Evolutionary conservation across 2,329 filamentous ascomycete genomes (phyloP).

Genomic region (Curvularia verruculosa): DNA sequence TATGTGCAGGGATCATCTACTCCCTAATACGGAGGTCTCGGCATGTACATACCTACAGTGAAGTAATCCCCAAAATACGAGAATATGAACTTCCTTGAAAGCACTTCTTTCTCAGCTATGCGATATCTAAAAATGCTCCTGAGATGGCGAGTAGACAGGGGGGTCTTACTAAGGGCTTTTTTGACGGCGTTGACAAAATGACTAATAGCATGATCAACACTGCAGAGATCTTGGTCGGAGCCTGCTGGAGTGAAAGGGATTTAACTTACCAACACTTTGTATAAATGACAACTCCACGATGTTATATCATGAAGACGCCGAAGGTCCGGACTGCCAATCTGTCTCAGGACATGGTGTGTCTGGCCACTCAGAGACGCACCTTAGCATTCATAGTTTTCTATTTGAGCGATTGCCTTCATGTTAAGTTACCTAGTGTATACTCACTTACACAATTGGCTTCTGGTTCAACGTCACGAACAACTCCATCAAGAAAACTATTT

Average conservation of each 20-base stretch:
- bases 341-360: slow-evolving; percentile 3
- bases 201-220: not conserved
- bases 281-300: not conserved
- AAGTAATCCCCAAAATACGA: not conserved
- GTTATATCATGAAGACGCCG: not conserved
- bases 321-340: not conserved
- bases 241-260: not conserved
- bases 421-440: no score
- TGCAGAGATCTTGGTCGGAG: not conserved
- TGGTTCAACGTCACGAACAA: no score
- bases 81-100: not conserved
- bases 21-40: not conserved
- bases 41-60: not conserved
- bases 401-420: no score
- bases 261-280: not conserved
- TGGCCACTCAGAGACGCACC: not conserved
- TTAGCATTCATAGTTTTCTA: not conserved
- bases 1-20: not conserved
- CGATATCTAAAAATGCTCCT: not conserved
- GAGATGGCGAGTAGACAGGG: not conserved
- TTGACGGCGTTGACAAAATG: not conserved
- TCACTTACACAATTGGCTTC: no score
- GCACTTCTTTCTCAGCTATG: not conserved
- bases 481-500: no score
- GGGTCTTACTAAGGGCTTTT: not conserved